These are phyloP conservation scores for Plectosphaerella sp. DNA, from an alignment of 2,329 filamentous ascomycete species.

Conservation along the genomic window DNA sequence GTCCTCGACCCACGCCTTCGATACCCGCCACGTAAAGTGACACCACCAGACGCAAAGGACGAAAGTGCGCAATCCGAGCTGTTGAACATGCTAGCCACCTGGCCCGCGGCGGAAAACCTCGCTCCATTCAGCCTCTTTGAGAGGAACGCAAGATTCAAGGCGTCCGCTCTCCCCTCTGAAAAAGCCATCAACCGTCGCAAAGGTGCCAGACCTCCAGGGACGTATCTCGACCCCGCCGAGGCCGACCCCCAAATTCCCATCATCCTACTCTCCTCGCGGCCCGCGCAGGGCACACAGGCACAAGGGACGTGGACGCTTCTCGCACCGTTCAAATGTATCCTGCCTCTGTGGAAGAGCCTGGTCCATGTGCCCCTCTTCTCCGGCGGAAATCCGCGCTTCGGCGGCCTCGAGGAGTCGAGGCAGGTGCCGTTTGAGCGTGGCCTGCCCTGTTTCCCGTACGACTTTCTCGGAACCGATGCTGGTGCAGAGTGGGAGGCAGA, in stretches of 20 bases:
- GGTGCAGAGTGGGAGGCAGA: slow-evolving; percentile 74
- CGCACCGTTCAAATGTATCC: slow-evolving; percentile 85
- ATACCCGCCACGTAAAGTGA: slow-evolving; percentile 62
- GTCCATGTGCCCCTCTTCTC: slow-evolving; percentile 77
- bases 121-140: slow-evolving; percentile 59
- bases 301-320: slow-evolving; percentile 79
- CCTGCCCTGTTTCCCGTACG: slow-evolving; percentile 79
- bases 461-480: slow-evolving; percentile 74
- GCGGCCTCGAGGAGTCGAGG: slow-evolving; percentile 72
- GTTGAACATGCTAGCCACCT: slow-evolving; percentile 58
- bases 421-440: slow-evolving; percentile 80
- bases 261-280: slow-evolving; percentile 60
- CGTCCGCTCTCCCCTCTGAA: slow-evolving; percentile 66
- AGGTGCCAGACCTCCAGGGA: slow-evolving; percentile 57
- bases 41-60: slow-evolving; percentile 30
- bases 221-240: slow-evolving; percentile 49
- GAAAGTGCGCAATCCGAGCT: slow-evolving; percentile 35
- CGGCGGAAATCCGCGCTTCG: slow-evolving; percentile 77
- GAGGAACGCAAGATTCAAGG: slow-evolving; percentile 58
- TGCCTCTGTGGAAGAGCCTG: slow-evolving; percentile 79
- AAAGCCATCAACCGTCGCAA: slow-evolving; percentile 78
- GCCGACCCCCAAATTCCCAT: slow-evolving; percentile 76
- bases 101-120: slow-evolving; percentile 57
- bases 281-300: slow-evolving; percentile 38
- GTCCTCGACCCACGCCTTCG: slow-evolving; percentile 75